phyloP scores from a whole-genome alignment of 768 basidiomycete genomes.

The Dentipellis sp. region DNA sequence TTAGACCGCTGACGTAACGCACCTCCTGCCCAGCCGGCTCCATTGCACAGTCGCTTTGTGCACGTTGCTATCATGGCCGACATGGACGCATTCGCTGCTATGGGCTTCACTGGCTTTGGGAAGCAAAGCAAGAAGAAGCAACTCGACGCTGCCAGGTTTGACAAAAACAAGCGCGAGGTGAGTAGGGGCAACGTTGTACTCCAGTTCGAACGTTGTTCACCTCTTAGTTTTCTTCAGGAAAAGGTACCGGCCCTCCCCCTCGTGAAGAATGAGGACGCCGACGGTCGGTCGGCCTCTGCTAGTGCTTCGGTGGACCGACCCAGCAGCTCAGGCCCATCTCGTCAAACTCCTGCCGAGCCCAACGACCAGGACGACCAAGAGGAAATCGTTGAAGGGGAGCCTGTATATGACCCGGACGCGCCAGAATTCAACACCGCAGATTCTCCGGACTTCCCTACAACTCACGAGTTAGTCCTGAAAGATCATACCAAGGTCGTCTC shows the following conservation, averaged over 20 bases:
- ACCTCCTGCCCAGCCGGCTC: no score
- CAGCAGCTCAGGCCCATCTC: conserved; percentile 2
- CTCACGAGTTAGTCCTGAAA: conserved; percentile 87
- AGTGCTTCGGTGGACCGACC: neutral
- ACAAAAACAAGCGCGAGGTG: conserved; percentile 59
- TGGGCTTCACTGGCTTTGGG: conserved; percentile 82
- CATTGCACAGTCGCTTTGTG: no score
- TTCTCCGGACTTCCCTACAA: conserved; percentile 65
- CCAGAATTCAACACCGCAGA: conserved; percentile 35
- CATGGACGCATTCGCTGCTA: conserved; percentile 66
- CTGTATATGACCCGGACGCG: conserved; percentile 30
- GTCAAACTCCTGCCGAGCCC: neutral
- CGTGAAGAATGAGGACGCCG: neutral
- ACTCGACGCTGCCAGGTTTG: conserved; percentile 70
- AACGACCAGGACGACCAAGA: no score
- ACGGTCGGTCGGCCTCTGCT: neutral
- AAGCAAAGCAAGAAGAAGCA: conserved; percentile 58
- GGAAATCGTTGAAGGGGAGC: conserved; percentile 16
- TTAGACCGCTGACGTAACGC: no score
- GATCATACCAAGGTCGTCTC: conserved; percentile 96
- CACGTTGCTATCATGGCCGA: conserved; percentile 32
- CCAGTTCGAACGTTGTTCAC: no score
- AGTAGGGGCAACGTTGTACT: neutral
- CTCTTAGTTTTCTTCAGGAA: no score
- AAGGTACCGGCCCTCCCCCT: neutral